Evolutionary conservation across 495 filamentous ascomycete species (phyloP).

Genomic region (Xylaria scruposa): DNA sequence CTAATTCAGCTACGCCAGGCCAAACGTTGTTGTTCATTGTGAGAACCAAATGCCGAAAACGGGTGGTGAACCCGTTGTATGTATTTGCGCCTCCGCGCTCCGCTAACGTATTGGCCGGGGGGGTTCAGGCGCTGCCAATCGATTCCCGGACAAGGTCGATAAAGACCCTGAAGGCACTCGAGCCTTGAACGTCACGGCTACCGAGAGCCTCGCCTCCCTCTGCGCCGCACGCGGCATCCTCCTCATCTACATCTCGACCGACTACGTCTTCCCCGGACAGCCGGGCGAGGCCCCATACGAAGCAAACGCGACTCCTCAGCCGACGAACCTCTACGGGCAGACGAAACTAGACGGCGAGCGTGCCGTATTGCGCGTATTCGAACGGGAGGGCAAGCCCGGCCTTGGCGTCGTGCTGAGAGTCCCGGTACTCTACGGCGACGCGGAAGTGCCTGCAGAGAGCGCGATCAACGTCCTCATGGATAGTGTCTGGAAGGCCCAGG

Average conservation of each 20-base stretch:
- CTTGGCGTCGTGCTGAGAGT: constrained; percentile 78
- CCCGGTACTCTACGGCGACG: constrained; percentile 84
- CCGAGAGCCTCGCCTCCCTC: constrained; percentile 67
- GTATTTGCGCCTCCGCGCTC: background rate
- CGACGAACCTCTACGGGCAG: constrained; percentile 87
- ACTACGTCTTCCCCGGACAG: constrained; percentile 88
- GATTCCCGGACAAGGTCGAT: constrained; percentile 85
- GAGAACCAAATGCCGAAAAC: constrained; percentile 36
- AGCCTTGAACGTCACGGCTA: constrained; percentile 76
- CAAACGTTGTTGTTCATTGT: constrained; percentile 87
- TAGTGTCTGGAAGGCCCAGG: constrained; percentile 70
- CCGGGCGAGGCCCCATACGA: constrained; percentile 89
- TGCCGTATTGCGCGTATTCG: constrained; percentile 68
- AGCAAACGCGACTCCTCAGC: constrained; percentile 64
- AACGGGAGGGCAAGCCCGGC: constrained; percentile 53
- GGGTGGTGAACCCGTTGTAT: background rate
- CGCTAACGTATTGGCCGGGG: constrained; percentile 3
- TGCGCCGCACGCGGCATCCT: constrained; percentile 68
- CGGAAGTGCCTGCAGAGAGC: constrained; percentile 70
- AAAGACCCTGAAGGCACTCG: constrained; percentile 77
- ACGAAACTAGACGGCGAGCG: constrained; percentile 86
- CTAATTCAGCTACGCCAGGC: constrained; percentile 56
- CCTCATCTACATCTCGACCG: constrained; percentile 91
- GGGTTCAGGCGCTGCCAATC: constrained; percentile 80
- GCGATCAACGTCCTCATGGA: constrained; percentile 85